A percentile compares a stretch with the other conserved stretches of the same genome.
These are phyloP conservation scores for Bertia moriformis DNA, from an alignment of 2,329 filamentous ascomycete genomes.

Conservation along the genomic window DNA sequence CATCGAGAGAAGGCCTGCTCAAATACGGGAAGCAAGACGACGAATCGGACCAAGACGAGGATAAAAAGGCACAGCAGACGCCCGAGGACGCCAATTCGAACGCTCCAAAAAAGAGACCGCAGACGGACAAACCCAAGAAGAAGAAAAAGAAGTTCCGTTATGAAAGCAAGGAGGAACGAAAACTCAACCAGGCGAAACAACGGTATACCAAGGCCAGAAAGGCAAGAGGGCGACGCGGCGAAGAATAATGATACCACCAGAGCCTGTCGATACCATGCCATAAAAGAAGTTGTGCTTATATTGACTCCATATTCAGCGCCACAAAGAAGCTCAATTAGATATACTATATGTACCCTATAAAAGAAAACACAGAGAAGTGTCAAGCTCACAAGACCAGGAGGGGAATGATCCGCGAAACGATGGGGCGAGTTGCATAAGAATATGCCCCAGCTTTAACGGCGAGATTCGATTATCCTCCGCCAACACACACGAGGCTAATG, in stretches of 20 bases:
- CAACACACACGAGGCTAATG: too few species aligned
- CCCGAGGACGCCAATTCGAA: constrained; percentile 16
- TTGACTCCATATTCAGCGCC: too few species aligned
- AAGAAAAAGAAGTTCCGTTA: constrained; percentile 89
- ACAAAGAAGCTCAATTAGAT: neutral
- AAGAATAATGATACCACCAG: neutral
- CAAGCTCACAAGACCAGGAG: neutral
- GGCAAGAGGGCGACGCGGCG: neutral
- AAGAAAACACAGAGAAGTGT: neutral
- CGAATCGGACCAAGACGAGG: constrained; percentile 15
- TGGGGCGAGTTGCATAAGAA: too few species aligned
- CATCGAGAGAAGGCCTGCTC: constrained; percentile 59
- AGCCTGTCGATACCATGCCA: too few species aligned
- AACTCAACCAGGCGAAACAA: constrained; percentile 51
- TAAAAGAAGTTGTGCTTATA: too few species aligned
- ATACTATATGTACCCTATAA: neutral
- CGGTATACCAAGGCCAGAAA: neutral
- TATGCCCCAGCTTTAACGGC: neutral
- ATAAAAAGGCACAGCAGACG: constrained; percentile 11
- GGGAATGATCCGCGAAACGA: too few species aligned
- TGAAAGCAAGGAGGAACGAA: constrained; percentile 74
- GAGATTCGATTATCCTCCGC: neutral
- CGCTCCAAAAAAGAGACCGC: constrained; percentile 24
- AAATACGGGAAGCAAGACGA: constrained; percentile 29
- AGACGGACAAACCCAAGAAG: constrained; percentile 38